Evolutionary conservation across 495 filamentous ascomycete genomes (phyloP).

Genomic region (Penicillium bovifimosum): DNA sequence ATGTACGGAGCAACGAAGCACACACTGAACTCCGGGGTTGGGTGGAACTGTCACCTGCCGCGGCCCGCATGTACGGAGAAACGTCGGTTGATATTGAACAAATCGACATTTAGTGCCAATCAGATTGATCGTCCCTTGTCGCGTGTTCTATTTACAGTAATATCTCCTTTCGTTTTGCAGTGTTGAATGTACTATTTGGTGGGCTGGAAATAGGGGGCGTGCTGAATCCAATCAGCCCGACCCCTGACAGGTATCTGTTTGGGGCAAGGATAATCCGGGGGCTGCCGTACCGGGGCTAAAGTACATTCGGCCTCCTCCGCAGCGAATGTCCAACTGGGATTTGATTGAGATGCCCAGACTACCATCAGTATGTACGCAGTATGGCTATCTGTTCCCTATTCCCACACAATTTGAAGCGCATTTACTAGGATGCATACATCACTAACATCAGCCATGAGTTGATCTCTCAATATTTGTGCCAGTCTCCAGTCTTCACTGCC

Average conservation of each 20-base stretch:
- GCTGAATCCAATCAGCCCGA: not conserved
- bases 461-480: not conserved
- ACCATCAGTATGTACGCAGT: conserved; percentile 4
- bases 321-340: not conserved
- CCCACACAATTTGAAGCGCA: conserved; percentile 20
- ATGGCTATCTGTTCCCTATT: not conserved
- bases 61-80: not conserved
- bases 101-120: not conserved
- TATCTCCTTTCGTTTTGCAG: not conserved
- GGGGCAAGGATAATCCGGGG: conserved; percentile 18
- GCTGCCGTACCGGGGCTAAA: no score
- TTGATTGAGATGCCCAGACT: not conserved
- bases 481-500: not conserved
- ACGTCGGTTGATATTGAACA: not conserved
- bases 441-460: not conserved
- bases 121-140: not conserved
- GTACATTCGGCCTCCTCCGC: not conserved
- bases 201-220: not conserved
- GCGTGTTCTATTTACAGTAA: not conserved
- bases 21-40: not conserved
- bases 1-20: no score
- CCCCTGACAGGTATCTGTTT: conserved; percentile 15
- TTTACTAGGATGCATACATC: no score
- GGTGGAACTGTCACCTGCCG: no score
- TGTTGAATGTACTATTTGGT: not conserved